A percentile compares a stretch with the other conserved stretches of the same genome.
These are phyloP conservation scores for Collybia sp. DNA, from an alignment of 768 basidiomycete genomes.

Conservation along the genomic window DNA sequence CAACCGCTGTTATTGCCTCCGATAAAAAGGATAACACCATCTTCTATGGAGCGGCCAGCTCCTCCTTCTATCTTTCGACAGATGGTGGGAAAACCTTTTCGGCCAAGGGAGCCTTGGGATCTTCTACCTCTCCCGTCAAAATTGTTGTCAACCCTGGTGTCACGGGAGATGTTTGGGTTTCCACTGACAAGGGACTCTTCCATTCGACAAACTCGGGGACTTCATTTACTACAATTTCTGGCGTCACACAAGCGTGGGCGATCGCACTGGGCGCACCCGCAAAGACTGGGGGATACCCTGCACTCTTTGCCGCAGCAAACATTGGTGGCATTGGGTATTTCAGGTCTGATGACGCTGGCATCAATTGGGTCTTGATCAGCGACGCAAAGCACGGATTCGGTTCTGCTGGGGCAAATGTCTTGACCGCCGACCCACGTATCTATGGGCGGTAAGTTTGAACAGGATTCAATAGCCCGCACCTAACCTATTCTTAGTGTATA, in stretches of 20 bases:
- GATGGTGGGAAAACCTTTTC: conserved; percentile 52
- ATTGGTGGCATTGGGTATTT: conserved; percentile 48
- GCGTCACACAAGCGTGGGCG: conserved; percentile 48
- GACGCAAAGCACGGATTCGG: conserved; percentile 56
- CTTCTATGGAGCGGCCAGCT: conserved; percentile 56
- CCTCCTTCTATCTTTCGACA: conserved; percentile 55
- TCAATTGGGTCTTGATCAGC: conserved; percentile 56
- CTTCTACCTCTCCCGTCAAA: conserved; percentile 44
- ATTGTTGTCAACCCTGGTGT: conserved; percentile 49
- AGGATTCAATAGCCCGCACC: neutral
- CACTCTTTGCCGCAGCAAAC: conserved; percentile 51
- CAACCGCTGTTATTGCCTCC: conserved; percentile 51
- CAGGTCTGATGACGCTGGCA: conserved; percentile 51
- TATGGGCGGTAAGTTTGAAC: conserved; percentile 44
- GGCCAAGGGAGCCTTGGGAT: conserved; percentile 35
- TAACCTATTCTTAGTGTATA: conserved; percentile 38
- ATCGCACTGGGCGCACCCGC: conserved; percentile 53
- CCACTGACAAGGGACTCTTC: conserved; percentile 52
- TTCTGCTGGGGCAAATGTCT: conserved; percentile 36
- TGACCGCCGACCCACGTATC: conserved; percentile 48
- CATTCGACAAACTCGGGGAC: conserved; percentile 50
- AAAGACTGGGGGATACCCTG: conserved; percentile 42
- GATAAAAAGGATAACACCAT: conserved; percentile 54
- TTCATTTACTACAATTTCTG: conserved; percentile 42
- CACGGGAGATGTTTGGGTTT: conserved; percentile 63